Evolutionary conservation across 169 alveolate genomes (phyloP), one percentile per base, ranked within the genome.

Genomic region (Cryptosporidium canis): DNA sequence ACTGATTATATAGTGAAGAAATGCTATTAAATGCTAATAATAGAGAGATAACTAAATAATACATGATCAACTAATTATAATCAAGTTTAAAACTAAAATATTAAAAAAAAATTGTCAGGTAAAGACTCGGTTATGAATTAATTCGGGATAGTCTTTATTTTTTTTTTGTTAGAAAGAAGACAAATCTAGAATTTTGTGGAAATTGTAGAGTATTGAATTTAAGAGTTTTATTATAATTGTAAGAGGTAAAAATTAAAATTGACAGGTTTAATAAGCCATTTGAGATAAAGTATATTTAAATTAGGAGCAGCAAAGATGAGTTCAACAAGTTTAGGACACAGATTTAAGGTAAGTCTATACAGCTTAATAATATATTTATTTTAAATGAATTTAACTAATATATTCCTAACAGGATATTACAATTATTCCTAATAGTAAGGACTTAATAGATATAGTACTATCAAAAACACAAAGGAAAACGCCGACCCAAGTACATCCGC

Each of bases 401-500:
- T 9, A 66, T 41, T 8, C 27, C 41, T 18, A 29, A 9, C 95
- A 97, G 92, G 90, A 93, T 71, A 97, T 98, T 83, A 95, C 97
- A 68, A 92, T 96, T 67, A 97, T 97, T 83, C 99, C 98, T 39
- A 93, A 95, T 66, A 97, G 98, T 18, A 95, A 91, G 58, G 97
- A 95, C 83, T 92, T 97, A 83, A 95, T 97, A 24, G 98, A 97
- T 90, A 95, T 96, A 55, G 97, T 98, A 56, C 93, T 99, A 14
- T 96, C 99, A 45, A 96, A 95, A 92, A 99, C 99, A 29, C 98
- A 99, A 92, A 94, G 99, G 39, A 98, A 98, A 95, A 99, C 99
- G 0, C 99, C 99, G 4, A 99, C 99, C 12, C 99, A 96, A 56
- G 98, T 98, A 11, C 99, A 97, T 91, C 98, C 98, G 44, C 98